Percentiles rank a stretch among this genome's conserved stretches.
phyloP scores from a whole-genome alignment of 106 monocot species.

The Platanthera guangdongensis region DNA sequence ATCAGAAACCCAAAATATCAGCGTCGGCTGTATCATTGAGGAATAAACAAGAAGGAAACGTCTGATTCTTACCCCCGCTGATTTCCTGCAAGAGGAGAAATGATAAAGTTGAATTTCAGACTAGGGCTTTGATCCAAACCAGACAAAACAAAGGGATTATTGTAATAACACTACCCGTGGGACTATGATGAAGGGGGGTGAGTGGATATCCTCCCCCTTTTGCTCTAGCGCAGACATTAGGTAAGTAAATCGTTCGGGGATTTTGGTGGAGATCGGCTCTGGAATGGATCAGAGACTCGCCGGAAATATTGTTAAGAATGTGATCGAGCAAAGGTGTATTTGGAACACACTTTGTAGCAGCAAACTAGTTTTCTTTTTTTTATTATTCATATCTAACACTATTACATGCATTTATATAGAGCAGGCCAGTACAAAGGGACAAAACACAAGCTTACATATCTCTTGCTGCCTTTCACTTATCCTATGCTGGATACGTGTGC shows the following conservation, averaged over 20 bases:
- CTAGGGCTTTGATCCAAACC: neutral
- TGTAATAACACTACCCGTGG: slow-evolving; percentile 10
- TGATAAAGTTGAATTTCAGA: neutral
- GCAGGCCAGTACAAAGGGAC: no score
- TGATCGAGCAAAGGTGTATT: no score
- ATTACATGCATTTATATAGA: no score
- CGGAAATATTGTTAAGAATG: no score
- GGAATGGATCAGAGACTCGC: no score
- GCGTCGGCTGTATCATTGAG: neutral
- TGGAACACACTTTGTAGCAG: no score
- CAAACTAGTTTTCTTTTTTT: no score
- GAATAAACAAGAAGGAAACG: slow-evolving; percentile 13
- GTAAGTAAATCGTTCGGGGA: neutral
- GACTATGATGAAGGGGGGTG: slow-evolving; percentile 3
- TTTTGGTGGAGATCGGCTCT: no score
- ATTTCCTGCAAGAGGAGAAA: slow-evolving; percentile 11
- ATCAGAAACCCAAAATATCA: neutral
- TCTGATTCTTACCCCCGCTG: slow-evolving; percentile 15
- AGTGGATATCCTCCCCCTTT: slow-evolving; percentile 3
- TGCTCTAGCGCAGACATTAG: slow-evolving; percentile 3
- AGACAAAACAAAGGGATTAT: neutral
- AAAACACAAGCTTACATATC: no score
- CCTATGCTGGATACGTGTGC: no score
- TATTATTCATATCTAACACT: no score
- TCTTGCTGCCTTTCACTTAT: no score